Base-by-base conservation (phyloP, 1,139 yeast genomes). In the Taphrina deformans region DNA sequence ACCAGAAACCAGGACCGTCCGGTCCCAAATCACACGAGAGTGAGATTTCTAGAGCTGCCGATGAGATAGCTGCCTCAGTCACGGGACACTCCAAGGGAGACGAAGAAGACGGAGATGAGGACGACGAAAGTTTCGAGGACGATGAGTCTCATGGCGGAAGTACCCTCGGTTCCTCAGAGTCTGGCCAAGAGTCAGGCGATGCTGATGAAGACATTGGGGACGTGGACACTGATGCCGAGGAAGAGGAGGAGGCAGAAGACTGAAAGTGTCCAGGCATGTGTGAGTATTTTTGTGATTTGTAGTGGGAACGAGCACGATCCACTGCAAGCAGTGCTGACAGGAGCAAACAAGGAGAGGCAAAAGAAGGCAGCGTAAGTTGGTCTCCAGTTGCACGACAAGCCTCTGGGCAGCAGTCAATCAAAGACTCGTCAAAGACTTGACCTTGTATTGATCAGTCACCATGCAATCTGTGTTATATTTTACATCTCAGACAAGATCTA, bases 21-120 rank as follows among this genome's bases (percentile, higher is more conserved):
- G 66, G 69, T 35, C 40, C 24, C 24, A 26, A 41, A 46, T 78
- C 77, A 9, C 70, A 70, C 0, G 77, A 77, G 2, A 79, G 77
- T 27, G 69, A 78, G 23, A 79, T 73, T 51, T 70, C 72, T 31
- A 71, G 72, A 23, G 77, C 76, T 26, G 75, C 77, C 60, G 77
- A 79, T 23, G 79, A 78, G 48, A 78, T 80, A 21, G 78, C 75
- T 14, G 78, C 79, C 7, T 12, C 44, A 23, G 24, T 77, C 74
- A 48, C 75, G 74, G 29, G 78, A 71, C 14, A 79, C 75, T 18
- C 26, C 9, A 78, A 74, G 18, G 72, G 73, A 62, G 80, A 75
- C 35, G 75, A 71, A 16, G 70, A 71, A 1, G 74, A 71, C 45
- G 65, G 58, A 24, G 75, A 73, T 65, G 74, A 67, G 16, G 76